Evolutionary conservation across 176 grass and related monocot species (phyloP), one percentile per base, ranked within the genome.

Genomic region (Puccinellia tenuiflora): DNA sequence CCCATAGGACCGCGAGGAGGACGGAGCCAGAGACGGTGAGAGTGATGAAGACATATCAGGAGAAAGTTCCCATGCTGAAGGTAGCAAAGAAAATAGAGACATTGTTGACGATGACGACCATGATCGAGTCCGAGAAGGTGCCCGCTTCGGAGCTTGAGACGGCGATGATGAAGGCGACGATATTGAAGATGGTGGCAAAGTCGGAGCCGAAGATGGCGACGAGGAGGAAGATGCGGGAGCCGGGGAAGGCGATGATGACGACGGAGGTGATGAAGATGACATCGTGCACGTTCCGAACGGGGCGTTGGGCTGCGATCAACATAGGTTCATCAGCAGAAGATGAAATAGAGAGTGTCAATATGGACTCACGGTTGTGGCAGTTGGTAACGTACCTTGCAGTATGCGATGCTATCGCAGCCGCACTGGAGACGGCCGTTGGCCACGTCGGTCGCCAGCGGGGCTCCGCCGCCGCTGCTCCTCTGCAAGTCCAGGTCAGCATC

Each of bases 401-500:
- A 85, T 0, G 95, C 84, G 9, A 92, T 86, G 60, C 45, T 91
- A 70, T 91, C 95, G 62, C 86, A 91, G 22, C 95, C 95, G 40
- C 95, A 94, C 10, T 92, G 90, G 50, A 94, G 80, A 14, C 88
- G 90, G 0, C 95, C 95, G 62, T 97, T 97, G 5, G 95, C 92
- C 47, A 91, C 86, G 38, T 97, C 90, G 71, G 81, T 88, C 17
- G 92, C 92, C 40, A 89, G 66, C 20, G 95, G 88, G n/a, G 95
- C 95, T 9, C 92, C 95, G 2, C 92, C 95, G 50, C 91, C 94
- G 55, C 60, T 85, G 68, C 94, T 93, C 84, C 86, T 83, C 94
- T 97, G 86, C 63, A 33, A 15, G 14, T 7, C 28, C 59, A 63
- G 3, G 29, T 31, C 28, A 63, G 46, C n/a, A 35, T 18, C 34